phyloP scores from a whole-genome alignment of 208 protist species.

The Phytomonas francai region DNA sequence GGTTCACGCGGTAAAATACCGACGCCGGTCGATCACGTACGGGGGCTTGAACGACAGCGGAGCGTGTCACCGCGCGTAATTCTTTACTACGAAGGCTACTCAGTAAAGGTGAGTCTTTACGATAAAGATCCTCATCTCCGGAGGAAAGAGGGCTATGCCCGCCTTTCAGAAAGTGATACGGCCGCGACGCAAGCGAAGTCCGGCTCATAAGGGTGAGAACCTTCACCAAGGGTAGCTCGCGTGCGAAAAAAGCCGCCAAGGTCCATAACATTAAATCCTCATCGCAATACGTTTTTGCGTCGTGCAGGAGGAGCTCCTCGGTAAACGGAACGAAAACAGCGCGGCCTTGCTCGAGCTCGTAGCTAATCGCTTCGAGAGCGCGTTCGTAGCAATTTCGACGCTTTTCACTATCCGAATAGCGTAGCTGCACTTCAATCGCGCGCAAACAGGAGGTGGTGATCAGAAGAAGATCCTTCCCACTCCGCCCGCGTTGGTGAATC shows the following conservation, averaged over 20 bases:
- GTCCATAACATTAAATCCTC: conserved; percentile 88
- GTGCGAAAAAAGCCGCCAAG: conserved; percentile 63
- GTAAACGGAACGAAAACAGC: conserved; percentile 48
- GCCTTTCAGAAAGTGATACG: conserved; percentile 62
- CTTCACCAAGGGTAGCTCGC: conserved; percentile 72
- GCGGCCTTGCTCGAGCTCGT: conserved; percentile 65
- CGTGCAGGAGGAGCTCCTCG: conserved; percentile 76
- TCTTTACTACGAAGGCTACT: conserved; percentile 54
- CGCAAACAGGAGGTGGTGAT: conserved; percentile 55
- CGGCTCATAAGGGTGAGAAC: conserved; percentile 64
- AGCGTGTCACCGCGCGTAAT: conserved; percentile 52
- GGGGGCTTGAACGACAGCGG: conserved; percentile 25
- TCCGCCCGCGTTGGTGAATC: conserved; percentile 40
- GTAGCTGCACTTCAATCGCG: conserved; percentile 24
- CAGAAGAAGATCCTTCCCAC: conserved; percentile 73
- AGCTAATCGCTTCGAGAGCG: conserved; percentile 58
- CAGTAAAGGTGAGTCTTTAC: conserved; percentile 47
- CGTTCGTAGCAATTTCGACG: conserved; percentile 22
- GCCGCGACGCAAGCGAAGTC: conserved; percentile 32
- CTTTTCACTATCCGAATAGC: conserved; percentile 22
- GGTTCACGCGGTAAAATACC: conserved; percentile 51
- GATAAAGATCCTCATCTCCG: conserved; percentile 36
- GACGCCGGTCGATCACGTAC: conserved; percentile 50
- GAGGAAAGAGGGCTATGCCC: conserved; percentile 35
- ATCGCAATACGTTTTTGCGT: conserved; percentile 76